Percentiles rank a stretch among this genome's conserved stretches.
Conservation (phyloP, 2,329 filamentous ascomycete genomes). For the Hypomyces rosellus region DNA sequence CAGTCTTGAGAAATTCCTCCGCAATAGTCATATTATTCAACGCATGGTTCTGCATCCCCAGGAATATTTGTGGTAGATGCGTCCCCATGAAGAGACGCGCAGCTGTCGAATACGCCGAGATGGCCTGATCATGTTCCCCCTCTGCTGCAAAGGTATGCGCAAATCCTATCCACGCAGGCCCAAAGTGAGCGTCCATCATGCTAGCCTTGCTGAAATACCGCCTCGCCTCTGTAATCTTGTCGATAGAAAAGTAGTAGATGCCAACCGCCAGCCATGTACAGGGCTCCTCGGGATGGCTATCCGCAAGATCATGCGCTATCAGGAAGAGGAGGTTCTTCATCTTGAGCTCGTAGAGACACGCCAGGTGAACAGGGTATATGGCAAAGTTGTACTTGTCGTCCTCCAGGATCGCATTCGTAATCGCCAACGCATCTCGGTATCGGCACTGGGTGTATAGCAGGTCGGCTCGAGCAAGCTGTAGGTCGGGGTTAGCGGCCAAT, state of each 20-base stretch:
- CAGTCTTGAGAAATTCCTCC: conserved; percentile 88
- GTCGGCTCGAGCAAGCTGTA: conserved; percentile 83
- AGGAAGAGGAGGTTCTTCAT: conserved; percentile 87
- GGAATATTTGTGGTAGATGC: conserved; percentile 88
- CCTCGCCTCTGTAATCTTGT: conserved; percentile 85
- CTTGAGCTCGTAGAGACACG: conserved; percentile 80
- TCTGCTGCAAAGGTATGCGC: conserved; percentile 97
- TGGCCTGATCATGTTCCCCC: conserved; percentile 96
- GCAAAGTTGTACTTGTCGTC: conserved; percentile 84
- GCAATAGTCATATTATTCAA: conserved; percentile 92
- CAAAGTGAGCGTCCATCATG: conserved; percentile 96
- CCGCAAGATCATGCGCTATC: conserved; percentile 85
- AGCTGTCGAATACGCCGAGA: conserved; percentile 93
- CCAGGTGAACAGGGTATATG: conserved; percentile 85
- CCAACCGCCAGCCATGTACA: conserved; percentile 92
- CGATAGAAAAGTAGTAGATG: conserved; percentile 86
- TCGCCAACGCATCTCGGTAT: conserved; percentile 76
- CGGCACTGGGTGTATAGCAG: conserved; percentile 91
- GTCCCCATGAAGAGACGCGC: conserved; percentile 94
- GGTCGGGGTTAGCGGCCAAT: conserved; percentile 77
- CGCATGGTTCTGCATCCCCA: conserved; percentile 97
- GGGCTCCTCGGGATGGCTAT: conserved; percentile 84
- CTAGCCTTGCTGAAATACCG: conserved; percentile 96
- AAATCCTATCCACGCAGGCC: conserved; percentile 97
- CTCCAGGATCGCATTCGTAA: conserved; percentile 77